Evolutionary conservation across 768 basidiomycete genomes (phyloP).

Genomic region (Lepiota brunneoincarnata): DNA sequence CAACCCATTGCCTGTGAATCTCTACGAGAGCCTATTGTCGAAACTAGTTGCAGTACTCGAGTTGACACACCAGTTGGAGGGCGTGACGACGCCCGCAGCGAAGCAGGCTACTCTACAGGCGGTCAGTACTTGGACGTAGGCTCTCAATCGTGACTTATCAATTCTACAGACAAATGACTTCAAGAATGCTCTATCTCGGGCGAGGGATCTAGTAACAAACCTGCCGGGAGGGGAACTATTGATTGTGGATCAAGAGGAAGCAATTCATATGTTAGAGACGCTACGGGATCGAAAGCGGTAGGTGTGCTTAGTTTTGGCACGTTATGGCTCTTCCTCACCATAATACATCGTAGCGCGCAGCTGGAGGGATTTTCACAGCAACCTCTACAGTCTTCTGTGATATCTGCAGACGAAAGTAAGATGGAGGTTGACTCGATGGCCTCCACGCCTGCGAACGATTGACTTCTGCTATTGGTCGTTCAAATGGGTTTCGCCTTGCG

Average conservation of each 20-base stretch:
- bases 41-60: slow-evolving; percentile 63
- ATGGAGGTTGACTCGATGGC: slow-evolving; percentile 79
- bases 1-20: slow-evolving; percentile 37
- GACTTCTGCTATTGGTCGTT: neutral
- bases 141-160: neutral
- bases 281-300: slow-evolving; percentile 65
- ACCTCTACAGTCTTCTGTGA: slow-evolving; percentile 28
- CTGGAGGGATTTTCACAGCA: slow-evolving; percentile 45
- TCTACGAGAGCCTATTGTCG: slow-evolving; percentile 55
- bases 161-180: slow-evolving; percentile 66
- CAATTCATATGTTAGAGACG: slow-evolving; percentile 65
- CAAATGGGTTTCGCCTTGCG: neutral
- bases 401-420: slow-evolving; percentile 26
- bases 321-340: neutral
- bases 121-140: slow-evolving; percentile 31
- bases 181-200: slow-evolving; percentile 53
- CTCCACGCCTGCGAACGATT: slow-evolving; percentile 57
- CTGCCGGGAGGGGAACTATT: slow-evolving; percentile 74
- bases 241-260: slow-evolving; percentile 66
- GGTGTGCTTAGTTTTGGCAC: slow-evolving; percentile 14
- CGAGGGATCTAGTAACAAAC: slow-evolving; percentile 53
- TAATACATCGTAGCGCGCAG: slow-evolving; percentile 41
- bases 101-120: slow-evolving; percentile 69
- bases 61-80: slow-evolving; percentile 56
- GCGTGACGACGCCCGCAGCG: slow-evolving; percentile 49